A percentile compares a stretch with the other conserved stretches of the same genome.
phyloP scores from a whole-genome alignment of 192 early-diverging fungal species.

The Coemansia guatemalensis region DNA sequence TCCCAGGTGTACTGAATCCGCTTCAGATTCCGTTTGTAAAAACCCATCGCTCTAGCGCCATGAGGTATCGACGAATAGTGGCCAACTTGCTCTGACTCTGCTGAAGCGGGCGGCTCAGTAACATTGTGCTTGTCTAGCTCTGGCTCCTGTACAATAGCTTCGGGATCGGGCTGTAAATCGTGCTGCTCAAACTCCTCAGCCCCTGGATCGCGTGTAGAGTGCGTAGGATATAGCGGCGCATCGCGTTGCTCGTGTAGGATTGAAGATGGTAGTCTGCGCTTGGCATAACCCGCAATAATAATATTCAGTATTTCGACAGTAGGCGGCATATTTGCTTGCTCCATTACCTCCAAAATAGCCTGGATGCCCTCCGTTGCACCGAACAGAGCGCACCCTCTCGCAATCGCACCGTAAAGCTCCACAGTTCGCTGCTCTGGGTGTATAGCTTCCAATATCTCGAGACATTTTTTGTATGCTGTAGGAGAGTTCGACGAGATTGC shows the following conservation, averaged over 20 bases:
- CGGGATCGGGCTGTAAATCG: background rate
- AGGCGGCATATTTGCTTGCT: background rate
- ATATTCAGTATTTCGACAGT: slow-evolving; percentile 9
- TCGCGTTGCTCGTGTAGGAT: slow-evolving; percentile 10
- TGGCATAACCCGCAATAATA: slow-evolving; percentile 6
- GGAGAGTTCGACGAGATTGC: slow-evolving; percentile 17
- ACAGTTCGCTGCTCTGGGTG: background rate
- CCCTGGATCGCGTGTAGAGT: background rate
- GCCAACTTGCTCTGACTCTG: background rate
- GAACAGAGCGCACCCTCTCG: slow-evolving; percentile 18
- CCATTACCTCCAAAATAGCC: slow-evolving; percentile 13
- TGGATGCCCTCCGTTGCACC: slow-evolving; percentile 18
- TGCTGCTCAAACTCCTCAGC: background rate
- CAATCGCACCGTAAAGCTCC: slow-evolving; percentile 23
- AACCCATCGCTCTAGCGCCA: background rate
- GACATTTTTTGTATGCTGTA: slow-evolving; percentile 9
- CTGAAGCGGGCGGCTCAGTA: background rate
- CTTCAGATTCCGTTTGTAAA: slow-evolving; percentile 7
- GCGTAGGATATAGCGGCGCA: background rate
- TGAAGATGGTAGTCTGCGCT: background rate
- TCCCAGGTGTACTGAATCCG: slow-evolving; percentile 28
- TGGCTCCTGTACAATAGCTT: background rate
- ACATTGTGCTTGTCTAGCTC: background rate
- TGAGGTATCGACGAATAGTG: slow-evolving; percentile 3
- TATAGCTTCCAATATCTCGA: slow-evolving; percentile 15